These are phyloP conservation scores for Aspergillus sp. DNA, from an alignment of 2,329 filamentous ascomycete species.

Conservation along the genomic window DNA sequence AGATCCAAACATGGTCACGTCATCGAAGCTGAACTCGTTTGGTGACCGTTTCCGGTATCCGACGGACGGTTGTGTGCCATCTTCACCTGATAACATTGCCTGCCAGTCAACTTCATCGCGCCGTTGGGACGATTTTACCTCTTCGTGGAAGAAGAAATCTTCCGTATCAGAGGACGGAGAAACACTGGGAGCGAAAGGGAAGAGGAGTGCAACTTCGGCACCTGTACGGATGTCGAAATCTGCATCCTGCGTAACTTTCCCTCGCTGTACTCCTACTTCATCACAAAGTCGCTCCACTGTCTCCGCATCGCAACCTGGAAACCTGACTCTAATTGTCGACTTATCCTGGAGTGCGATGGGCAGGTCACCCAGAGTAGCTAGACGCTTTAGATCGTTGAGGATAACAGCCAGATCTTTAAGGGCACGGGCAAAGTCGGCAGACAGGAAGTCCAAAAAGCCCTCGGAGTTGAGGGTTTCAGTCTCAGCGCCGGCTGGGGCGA, in stretches of 20 bases:
- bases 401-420: slow-evolving; percentile 79
- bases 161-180: slow-evolving; percentile 45
- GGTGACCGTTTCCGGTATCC: slow-evolving; percentile 25
- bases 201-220: slow-evolving; percentile 72
- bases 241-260: slow-evolving; percentile 74
- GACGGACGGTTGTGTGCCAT: slow-evolving; percentile 22
- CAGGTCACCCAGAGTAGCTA: slow-evolving; percentile 77
- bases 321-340: slow-evolving; percentile 74
- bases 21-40: slow-evolving; percentile 40
- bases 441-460: slow-evolving; percentile 80
- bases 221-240: slow-evolving; percentile 70
- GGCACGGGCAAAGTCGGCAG: slow-evolving; percentile 82
- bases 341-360: slow-evolving; percentile 71
- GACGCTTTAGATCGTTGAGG: slow-evolving; percentile 75
- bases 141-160: slow-evolving; percentile 45
- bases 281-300: slow-evolving; percentile 81
- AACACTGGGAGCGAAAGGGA: slow-evolving; percentile 76
- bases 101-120: slow-evolving; percentile 55
- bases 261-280: slow-evolving; percentile 80
- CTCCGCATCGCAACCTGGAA: slow-evolving; percentile 83
- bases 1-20: slow-evolving; percentile 43
- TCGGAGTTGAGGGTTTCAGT: slow-evolving; percentile 72
- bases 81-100: slow-evolving; percentile 54
- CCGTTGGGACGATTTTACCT: slow-evolving; percentile 29
- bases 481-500: slow-evolving; percentile 31